phyloP scores from a whole-genome alignment of 331 rosid species.

The Erythrophleum ivorense region DNA sequence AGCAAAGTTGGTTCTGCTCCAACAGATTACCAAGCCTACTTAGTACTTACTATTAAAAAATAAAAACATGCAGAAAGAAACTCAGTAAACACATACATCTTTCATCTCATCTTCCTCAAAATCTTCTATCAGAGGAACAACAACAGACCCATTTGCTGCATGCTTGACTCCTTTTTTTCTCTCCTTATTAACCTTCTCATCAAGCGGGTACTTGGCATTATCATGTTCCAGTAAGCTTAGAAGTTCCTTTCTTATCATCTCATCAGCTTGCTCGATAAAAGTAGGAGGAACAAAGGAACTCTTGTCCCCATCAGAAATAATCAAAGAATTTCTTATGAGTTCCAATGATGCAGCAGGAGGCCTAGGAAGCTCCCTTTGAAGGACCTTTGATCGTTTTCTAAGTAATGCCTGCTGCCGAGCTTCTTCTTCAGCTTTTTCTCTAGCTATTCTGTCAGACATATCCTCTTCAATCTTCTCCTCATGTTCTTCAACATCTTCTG shows the following conservation, averaged over 20 bases:
- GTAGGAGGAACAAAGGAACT: slow-evolving; percentile 97
- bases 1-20: slow-evolving; percentile 25
- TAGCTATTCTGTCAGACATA: slow-evolving; percentile 93
- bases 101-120: slow-evolving; percentile 78
- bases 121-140: slow-evolving; percentile 75
- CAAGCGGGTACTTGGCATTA: slow-evolving; percentile 82
- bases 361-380: slow-evolving; percentile 94
- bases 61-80: slow-evolving; percentile 25
- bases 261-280: slow-evolving; percentile 85
- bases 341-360: slow-evolving; percentile 89
- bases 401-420: slow-evolving; percentile 84
- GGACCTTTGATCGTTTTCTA: slow-evolving; percentile 91
- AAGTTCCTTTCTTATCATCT: slow-evolving; percentile 79
- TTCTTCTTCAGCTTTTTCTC: slow-evolving; percentile 92
- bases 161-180: slow-evolving; percentile 76
- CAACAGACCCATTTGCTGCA: slow-evolving; percentile 54
- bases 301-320: slow-evolving; percentile 88
- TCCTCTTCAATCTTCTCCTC: slow-evolving; percentile 91
- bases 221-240: slow-evolving; percentile 81
- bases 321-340: slow-evolving; percentile 75
- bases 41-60: slow-evolving; percentile 7
- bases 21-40: slow-evolving; percentile 26
- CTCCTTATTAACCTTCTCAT: slow-evolving; percentile 70
- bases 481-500: slow-evolving; percentile 76
- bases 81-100: slow-evolving; percentile 55